Percentiles rank a stretch among this genome's conserved stretches.
Conservation (phyloP, 139 green algal species). For the Pedinophyceae sp. region DNA sequence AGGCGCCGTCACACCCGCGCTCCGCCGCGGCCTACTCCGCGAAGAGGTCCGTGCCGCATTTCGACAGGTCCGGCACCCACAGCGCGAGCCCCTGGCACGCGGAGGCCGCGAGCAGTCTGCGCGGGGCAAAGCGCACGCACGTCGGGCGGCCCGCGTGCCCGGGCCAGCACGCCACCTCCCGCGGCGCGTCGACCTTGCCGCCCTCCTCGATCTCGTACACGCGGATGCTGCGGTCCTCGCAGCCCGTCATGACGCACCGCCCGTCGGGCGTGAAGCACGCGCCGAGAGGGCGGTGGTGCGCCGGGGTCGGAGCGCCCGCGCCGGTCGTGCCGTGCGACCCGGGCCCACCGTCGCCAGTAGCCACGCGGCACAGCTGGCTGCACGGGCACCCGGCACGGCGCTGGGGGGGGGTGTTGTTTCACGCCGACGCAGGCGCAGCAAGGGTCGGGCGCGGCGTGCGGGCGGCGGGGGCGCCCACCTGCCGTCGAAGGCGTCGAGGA, state of each 20-base stretch:
- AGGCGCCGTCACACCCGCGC: no score
- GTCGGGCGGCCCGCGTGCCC: constrained; percentile 47
- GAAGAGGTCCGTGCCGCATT: no score
- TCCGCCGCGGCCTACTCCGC: no score
- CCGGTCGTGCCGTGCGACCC: neutral
- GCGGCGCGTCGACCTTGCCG: constrained; percentile 26
- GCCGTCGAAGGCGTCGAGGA: constrained; percentile 66
- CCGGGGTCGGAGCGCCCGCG: constrained; percentile 6
- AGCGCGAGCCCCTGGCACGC: constrained; percentile 53
- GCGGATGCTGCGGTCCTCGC: constrained; percentile 40
- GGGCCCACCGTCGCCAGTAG: neutral
- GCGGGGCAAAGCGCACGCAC: constrained; percentile 45
- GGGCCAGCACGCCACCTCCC: constrained; percentile 37
- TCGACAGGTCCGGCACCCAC: constrained; percentile 58
- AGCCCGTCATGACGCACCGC: constrained; percentile 54
- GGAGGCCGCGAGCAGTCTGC: constrained; percentile 52
- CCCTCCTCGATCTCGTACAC: constrained; percentile 14
- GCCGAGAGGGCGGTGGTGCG: no score
- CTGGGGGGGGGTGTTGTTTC: neutral
- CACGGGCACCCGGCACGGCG: neutral
- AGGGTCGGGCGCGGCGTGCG: no score
- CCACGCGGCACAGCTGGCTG: neutral
- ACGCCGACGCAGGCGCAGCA: neutral
- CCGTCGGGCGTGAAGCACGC: constrained; percentile 62
- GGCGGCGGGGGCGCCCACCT: no score